These are phyloP conservation scores for Trypanosomatidae sp. DNA, from an alignment of 208 protist genomes.

Conservation along the genomic window DNA sequence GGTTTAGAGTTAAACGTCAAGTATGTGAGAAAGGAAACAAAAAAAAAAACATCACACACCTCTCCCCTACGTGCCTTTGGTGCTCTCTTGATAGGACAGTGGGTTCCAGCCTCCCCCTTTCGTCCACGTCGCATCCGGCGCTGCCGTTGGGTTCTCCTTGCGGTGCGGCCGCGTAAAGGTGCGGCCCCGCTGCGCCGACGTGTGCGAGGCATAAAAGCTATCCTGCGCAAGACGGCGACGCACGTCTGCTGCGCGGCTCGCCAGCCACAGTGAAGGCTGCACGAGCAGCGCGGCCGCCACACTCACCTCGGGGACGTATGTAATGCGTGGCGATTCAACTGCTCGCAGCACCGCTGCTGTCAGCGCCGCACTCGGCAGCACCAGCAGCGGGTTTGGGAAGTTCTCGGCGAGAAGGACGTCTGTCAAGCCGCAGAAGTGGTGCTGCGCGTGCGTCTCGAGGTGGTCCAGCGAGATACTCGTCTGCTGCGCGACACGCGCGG, in stretches of 20 bases:
- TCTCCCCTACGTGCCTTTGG: constrained; percentile 54
- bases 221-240: constrained; percentile 11
- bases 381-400: constrained; percentile 63
- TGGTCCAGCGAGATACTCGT: constrained; percentile 62
- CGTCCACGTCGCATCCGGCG: constrained; percentile 42
- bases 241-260: constrained; percentile 21
- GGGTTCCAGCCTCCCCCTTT: constrained; percentile 34
- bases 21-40: too few relatives aligned
- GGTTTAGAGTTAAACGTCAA: too few relatives aligned
- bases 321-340: constrained; percentile 55
- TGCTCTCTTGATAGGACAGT: constrained; percentile 43
- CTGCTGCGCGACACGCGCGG: constrained; percentile 70
- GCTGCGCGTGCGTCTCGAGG: constrained; percentile 61
- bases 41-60: too few relatives aligned
- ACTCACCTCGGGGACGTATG: constrained; percentile 75
- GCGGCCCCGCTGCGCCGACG: constrained; percentile 29
- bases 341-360: constrained; percentile 53
- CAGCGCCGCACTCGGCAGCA: constrained; percentile 68
- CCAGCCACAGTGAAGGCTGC: constrained; percentile 66
- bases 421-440: constrained; percentile 82
- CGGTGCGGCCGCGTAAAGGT: constrained; percentile 64
- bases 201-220: constrained; percentile 14
- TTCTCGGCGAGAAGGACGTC: constrained; percentile 71
- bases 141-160: constrained; percentile 66
- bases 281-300: constrained; percentile 59